phyloP scores from a whole-genome alignment of 164 flowering plant genomes.

The Umbellularia californica region DNA sequence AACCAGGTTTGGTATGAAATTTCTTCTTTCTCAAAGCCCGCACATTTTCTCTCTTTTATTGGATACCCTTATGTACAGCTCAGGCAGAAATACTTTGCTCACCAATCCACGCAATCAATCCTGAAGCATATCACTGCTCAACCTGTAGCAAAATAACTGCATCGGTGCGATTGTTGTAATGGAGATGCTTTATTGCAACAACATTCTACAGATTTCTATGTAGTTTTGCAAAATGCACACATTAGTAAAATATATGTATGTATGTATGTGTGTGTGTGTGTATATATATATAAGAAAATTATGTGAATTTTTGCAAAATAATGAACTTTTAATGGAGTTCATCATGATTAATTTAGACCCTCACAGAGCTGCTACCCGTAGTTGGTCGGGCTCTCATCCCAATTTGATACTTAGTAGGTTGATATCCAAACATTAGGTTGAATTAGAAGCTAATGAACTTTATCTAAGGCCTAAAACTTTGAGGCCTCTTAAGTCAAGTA shows the following conservation, averaged over 20 bases:
- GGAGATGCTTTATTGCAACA: constrained; percentile 2
- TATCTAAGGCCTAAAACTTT: too few relatives aligned
- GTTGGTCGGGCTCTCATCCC: too few relatives aligned
- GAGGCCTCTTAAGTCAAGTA: too few relatives aligned
- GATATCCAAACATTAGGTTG: too few relatives aligned
- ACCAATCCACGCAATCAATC: constrained; percentile 51
- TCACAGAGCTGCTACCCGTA: too few relatives aligned
- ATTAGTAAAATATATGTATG: background rate
- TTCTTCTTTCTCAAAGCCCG: constrained; percentile 87
- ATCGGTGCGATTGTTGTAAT: background rate
- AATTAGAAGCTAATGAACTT: too few relatives aligned
- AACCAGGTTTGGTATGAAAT: constrained; percentile 94
- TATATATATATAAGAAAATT: too few relatives aligned
- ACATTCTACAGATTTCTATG: background rate
- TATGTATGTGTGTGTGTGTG: too few relatives aligned
- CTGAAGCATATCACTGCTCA: constrained; percentile 34
- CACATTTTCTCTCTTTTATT: constrained; percentile 57
- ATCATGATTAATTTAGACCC: too few relatives aligned
- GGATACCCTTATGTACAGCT: constrained; percentile 74
- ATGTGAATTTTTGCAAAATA: too few relatives aligned
- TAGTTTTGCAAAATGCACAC: background rate
- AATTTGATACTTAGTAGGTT: too few relatives aligned
- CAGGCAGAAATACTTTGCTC: constrained; percentile 74
- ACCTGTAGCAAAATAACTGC: background rate
- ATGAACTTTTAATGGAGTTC: too few relatives aligned